Percentiles rank a stretch among this genome's conserved stretches.
Conservation (phyloP, 108 stramenopile species). For the Tribonema minus region DNA sequence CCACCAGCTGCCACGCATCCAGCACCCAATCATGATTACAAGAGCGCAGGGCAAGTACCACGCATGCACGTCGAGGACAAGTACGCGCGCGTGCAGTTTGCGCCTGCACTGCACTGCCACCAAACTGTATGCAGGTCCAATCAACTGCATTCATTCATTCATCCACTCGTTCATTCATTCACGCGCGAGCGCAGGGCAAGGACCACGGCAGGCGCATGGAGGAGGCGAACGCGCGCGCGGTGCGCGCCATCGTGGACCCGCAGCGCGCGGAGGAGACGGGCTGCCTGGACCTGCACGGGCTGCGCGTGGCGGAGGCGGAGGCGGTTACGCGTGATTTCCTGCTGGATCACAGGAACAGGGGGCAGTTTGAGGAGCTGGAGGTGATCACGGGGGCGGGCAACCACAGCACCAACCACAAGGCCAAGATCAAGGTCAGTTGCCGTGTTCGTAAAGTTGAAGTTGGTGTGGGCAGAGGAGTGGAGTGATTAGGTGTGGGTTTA, state of each 20-base stretch:
- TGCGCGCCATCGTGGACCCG: background rate
- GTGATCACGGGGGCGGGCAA: conserved; percentile 22
- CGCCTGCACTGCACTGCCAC: background rate
- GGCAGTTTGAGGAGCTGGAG: conserved; percentile 10
- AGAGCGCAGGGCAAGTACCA: too few relatives aligned
- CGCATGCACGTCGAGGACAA: background rate
- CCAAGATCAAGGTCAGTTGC: conserved; percentile 12
- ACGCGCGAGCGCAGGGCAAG: too few relatives aligned
- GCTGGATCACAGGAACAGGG: background rate
- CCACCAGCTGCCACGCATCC: background rate
- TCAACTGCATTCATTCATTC: too few relatives aligned
- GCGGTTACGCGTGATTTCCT: background rate
- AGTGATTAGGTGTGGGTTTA: too few relatives aligned
- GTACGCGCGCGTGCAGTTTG: background rate
- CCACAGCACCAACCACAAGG: background rate
- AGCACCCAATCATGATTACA: too few relatives aligned
- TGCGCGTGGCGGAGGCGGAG: conserved; percentile 12
- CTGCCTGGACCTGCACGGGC: conserved; percentile 22
- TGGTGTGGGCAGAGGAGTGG: too few relatives aligned
- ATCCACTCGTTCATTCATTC: too few relatives aligned
- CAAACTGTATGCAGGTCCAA: background rate
- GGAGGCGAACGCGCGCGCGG: background rate
- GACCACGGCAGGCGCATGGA: conserved; percentile 2
- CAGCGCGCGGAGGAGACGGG: background rate
- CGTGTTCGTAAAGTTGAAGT: too few relatives aligned